Conservation (phyloP, 2,329 filamentous ascomycete genomes). For the Pseudocercospora fijiensis region DNA sequence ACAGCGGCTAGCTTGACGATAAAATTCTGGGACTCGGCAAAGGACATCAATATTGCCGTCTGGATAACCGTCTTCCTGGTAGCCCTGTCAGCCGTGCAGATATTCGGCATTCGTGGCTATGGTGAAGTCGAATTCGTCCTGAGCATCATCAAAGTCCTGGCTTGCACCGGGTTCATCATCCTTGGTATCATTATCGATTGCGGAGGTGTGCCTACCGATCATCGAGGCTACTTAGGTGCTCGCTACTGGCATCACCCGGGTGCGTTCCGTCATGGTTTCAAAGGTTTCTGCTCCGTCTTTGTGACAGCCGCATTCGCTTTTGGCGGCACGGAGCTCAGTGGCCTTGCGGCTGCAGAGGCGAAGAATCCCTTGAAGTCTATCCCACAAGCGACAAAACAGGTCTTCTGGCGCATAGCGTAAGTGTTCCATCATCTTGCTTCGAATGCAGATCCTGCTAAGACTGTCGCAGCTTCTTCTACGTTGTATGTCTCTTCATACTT, state of each 20-base stretch:
- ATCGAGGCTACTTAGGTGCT: constrained; percentile 49
- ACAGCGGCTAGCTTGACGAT: constrained; percentile 33
- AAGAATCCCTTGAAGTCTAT: constrained; percentile 46
- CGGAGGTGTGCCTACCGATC: constrained; percentile 53
- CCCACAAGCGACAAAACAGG: constrained; percentile 33
- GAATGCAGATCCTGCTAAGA: not conserved
- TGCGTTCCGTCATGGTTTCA: constrained; percentile 81
- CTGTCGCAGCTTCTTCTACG: constrained; percentile 30
- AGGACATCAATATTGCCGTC: constrained; percentile 61
- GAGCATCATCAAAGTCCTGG: constrained; percentile 72
- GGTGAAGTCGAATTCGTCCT: constrained; percentile 14
- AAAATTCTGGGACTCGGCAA: constrained; percentile 26
- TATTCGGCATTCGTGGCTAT: constrained; percentile 71
- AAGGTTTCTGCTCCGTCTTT: constrained; percentile 66
- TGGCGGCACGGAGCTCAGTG: constrained; percentile 60
- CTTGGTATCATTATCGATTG: constrained; percentile 58
- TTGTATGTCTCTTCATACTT: constrained; percentile 34
- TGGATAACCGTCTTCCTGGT: constrained; percentile 82
- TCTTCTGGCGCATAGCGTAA: constrained; percentile 34
- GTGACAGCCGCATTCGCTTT: constrained; percentile 64
- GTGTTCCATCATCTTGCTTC: not conserved
- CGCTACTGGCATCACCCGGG: constrained; percentile 64
- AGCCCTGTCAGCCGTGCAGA: constrained; percentile 75
- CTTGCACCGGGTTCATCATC: constrained; percentile 75
- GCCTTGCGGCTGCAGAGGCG: constrained; percentile 74